Conservation (phyloP, 2,329 filamentous ascomycete species). For the Alternaria sp. region DNA sequence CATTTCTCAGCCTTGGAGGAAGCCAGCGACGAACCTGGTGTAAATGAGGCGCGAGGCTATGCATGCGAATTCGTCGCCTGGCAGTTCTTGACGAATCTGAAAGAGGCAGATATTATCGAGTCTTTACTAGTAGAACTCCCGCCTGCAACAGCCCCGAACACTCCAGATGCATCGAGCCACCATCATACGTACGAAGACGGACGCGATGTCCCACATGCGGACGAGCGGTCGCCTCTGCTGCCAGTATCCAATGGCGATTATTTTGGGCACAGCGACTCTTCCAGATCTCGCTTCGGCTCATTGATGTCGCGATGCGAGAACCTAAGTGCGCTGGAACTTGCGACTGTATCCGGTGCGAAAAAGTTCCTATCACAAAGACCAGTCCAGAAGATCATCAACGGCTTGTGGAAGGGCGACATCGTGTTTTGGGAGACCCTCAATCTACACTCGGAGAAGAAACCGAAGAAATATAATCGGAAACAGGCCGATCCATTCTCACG, state of each 20-base stretch:
- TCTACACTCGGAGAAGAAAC: conserved; percentile 75
- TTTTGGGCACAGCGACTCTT: conserved; percentile 34
- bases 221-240: conserved; percentile 41
- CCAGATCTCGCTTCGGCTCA: conserved; percentile 61
- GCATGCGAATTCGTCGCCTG: conserved; percentile 84
- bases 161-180: conserved; percentile 18
- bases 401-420: conserved; percentile 83
- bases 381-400: conserved; percentile 83
- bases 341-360: conserved; percentile 81
- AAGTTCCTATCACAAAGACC: conserved; percentile 82
- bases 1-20: conserved; percentile 71
- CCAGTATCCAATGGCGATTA: conserved; percentile 28
- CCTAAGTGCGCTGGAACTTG: conserved; percentile 87
- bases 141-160: conserved; percentile 24
- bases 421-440: conserved; percentile 86
- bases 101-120: conserved; percentile 76
- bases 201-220: conserved; percentile 8
- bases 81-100: conserved; percentile 75
- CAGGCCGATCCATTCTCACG: conserved; percentile 64
- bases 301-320: conserved; percentile 77
- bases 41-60: conserved; percentile 73
- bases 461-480: conserved; percentile 74
- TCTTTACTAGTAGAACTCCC: conserved; percentile 78
- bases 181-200: conserved; percentile 22
- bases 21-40: conserved; percentile 66